Base-by-base conservation (phyloP, 768 basidiomycete genomes). In the Chiua virens region DNA sequence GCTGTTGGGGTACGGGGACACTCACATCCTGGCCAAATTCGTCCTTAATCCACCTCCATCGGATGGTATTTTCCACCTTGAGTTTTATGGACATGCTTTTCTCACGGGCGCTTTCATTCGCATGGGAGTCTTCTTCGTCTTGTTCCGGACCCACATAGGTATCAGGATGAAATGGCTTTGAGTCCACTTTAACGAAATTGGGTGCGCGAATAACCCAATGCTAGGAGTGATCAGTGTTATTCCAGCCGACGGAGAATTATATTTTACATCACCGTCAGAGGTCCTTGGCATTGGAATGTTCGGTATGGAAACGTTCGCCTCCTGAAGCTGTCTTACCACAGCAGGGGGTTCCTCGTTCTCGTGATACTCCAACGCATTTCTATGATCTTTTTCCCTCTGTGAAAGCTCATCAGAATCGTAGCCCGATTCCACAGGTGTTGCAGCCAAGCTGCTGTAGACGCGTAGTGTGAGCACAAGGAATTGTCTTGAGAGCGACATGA, bases 21-120 rank as follows among this genome's bases (percentile, higher is more conserved):
- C 90, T 74, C 62, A 95, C 95, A 61, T 90, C 87, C 62, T 82
- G 73, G 7, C 86, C 90, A 36, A 77, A 73, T 50, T 79, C 79
- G 56, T 89, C 88, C 65, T 87, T 89, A 1, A 78, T 77, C 97
- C 97, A 99, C 60, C 86, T 83, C 97, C 97, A 99, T 35, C 97
- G 81, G 18, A 98, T 78, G 6, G 94, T 95, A 68, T 97, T 97
- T 74, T 93, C 91, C 8, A 97, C 90, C 58, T 89, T 87, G 43
- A 91, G 79, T 65, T 91, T 92, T 62, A 91, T 86, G 39, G 82
- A 78, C 85, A 89, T 89, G 50, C 86, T 87, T 70, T 85, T 86
- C 69, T 91, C 87, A 47, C 85, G 82, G 21, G 84, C 68, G 14
- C 77, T 82, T 50, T 85, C 84, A 10, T 73, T 78, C 45, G 80